phyloP scores from a whole-genome alignment of 768 basidiomycete species.

The Lentinus tigrinus region DNA sequence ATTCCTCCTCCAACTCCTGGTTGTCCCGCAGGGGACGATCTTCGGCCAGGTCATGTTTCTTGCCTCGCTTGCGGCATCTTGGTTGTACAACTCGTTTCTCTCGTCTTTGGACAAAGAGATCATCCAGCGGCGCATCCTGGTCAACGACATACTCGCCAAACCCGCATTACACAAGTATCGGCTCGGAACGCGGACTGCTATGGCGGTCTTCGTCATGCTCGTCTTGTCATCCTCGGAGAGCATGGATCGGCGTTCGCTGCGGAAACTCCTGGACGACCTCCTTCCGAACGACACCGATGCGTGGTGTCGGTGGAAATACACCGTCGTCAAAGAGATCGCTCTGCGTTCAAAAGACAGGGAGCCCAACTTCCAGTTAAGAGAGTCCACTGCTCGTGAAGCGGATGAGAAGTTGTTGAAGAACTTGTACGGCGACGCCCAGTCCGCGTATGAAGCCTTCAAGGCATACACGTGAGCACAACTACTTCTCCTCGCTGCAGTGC shows the following conservation, averaged over 20 bases:
- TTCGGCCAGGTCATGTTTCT: slow-evolving; percentile 15
- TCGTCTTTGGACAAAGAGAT: slow-evolving; percentile 7
- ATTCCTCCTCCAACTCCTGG: slow-evolving; percentile 9
- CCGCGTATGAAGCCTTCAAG: neutral
- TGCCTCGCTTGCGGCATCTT: slow-evolving; percentile 6
- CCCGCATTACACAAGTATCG: neutral
- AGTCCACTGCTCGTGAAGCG: neutral
- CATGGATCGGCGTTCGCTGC: neutral
- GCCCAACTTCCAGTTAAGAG: neutral
- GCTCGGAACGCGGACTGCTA: neutral
- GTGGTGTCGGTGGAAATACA: slow-evolving; percentile 1
- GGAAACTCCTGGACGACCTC: neutral
- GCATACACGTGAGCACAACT: neutral
- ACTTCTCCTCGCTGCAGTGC: too few species aligned
- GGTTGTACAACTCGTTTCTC: slow-evolving; percentile 14
- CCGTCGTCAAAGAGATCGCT: neutral
- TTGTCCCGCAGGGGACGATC: slow-evolving; percentile 10
- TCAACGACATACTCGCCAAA: neutral
- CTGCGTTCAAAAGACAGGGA: neutral
- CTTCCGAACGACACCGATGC: slow-evolving; percentile 4
- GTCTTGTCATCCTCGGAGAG: neutral
- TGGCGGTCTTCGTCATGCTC: slow-evolving; percentile 1
- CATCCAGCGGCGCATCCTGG: slow-evolving; percentile 9
- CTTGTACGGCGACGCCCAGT: neutral
- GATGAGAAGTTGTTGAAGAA: neutral